phyloP scores from a whole-genome alignment of 2,329 filamentous ascomycete species.

The Hypocrella siamensis region DNA sequence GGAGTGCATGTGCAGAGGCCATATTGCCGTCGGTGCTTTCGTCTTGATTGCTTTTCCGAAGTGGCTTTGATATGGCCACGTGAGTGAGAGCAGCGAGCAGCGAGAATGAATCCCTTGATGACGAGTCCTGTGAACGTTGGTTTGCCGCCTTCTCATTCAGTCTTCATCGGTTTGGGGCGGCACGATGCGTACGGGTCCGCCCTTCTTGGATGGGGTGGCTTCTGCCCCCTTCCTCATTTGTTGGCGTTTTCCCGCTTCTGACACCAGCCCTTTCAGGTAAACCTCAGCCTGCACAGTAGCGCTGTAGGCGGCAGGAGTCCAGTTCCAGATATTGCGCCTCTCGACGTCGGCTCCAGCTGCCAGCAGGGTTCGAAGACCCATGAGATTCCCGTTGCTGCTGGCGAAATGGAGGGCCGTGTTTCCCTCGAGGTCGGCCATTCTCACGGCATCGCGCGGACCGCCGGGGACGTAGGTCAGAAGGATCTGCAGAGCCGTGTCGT shows the following conservation, averaged over 20 bases:
- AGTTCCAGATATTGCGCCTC: conserved; percentile 58
- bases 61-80: too few species aligned
- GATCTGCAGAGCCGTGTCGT: conserved; percentile 50
- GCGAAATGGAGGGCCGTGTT: conserved; percentile 83
- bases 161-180: conserved; percentile 20
- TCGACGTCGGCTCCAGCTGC: conserved; percentile 64
- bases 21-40: too few species aligned
- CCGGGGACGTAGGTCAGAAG: conserved; percentile 43
- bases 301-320: conserved; percentile 73
- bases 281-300: conserved; percentile 72
- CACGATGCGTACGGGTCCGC: conserved; percentile 28
- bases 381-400: conserved; percentile 63
- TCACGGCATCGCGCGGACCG: conserved; percentile 37
- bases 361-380: conserved; percentile 61
- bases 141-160: conserved; percentile 11
- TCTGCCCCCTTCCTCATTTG: conserved; percentile 23
- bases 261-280: conserved; percentile 64
- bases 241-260: conserved; percentile 48
- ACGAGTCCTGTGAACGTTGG: conserved; percentile 3
- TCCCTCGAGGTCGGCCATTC: conserved; percentile 50
- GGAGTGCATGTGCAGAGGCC: too few species aligned
- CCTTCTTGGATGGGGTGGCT: conserved; percentile 25
- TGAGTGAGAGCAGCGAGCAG: too few species aligned
- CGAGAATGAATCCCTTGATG: too few species aligned
- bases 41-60: too few species aligned